Percentiles rank a stretch among this genome's conserved stretches.
These are phyloP conservation scores for Citrullus mucosospermus DNA, from an alignment of 306 rosid genomes.

Conservation along the genomic window DNA sequence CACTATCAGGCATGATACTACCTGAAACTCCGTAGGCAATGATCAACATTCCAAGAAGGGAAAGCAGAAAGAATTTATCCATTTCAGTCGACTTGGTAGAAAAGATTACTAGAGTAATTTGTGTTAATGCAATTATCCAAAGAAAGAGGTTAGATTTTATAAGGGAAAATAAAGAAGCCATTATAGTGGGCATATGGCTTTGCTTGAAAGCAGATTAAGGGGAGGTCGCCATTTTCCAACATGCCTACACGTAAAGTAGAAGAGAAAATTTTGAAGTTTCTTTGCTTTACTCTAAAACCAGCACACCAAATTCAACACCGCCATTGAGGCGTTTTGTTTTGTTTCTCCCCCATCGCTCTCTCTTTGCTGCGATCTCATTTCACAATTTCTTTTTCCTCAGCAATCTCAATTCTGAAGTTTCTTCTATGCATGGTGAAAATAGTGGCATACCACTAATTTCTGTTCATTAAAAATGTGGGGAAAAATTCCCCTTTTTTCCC, in stretches of 20 bases:
- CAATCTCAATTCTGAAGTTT: not conserved
- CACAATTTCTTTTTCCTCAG: not conserved
- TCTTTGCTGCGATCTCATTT: not conserved
- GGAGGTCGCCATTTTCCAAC: conserved; percentile 53
- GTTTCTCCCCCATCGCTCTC: not conserved
- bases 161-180: conserved; percentile 45
- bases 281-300: conserved; percentile 80
- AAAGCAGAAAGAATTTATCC: conserved; percentile 40
- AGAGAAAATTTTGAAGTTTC: conserved; percentile 39
- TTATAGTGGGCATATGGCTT: conserved; percentile 71
- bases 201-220: conserved; percentile 79
- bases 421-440: not conserved
- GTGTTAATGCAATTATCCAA: conserved; percentile 37
- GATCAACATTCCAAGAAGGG: conserved; percentile 39
- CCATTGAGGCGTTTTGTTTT: not conserved
- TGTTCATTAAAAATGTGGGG: not conserved
- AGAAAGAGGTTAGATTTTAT: conserved; percentile 56
- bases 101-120: conserved; percentile 31
- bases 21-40: conserved; percentile 51
- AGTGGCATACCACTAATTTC: not conserved
- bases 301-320: conserved; percentile 8
- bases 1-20: conserved; percentile 19
- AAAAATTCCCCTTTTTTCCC: not conserved
- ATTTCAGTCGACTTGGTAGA: conserved; percentile 27
- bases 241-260: conserved; percentile 91